Evolutionary conservation across 768 basidiomycete genomes (phyloP), one percentile per base, ranked within the genome.

Genomic region (Boletus subcaerulescens): DNA sequence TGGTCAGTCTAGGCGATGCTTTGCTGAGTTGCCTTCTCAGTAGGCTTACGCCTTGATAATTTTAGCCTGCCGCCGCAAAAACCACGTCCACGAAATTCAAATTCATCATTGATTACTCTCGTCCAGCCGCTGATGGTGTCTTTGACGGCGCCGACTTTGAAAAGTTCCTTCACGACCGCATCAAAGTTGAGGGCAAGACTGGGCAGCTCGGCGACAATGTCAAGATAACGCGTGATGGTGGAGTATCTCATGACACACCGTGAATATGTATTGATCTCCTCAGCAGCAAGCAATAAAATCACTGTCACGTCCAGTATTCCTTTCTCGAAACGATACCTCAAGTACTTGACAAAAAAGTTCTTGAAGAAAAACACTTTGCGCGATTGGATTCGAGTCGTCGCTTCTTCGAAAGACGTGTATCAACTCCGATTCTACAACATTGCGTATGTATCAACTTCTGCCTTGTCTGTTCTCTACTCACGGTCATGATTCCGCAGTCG

Each of bases 341-440:
- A 98, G 77, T 99, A 98, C 77, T 81, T 98, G 57, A 98, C 96
- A 59, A 98, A 98, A 83, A 96, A 96, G 80, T 95, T 93, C 83
- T 82, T 98, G 76, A 98, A 98, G 84, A 97, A 97, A 85, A 94
- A 95, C 78, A 77, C 80, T 43, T 82, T 97, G 65, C 87, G 94
- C 62, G 95, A 98, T 77, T 98, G 93, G 91, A 93, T 98, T 72
- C 94, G 93, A 52, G 96, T 99, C 62, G 93, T 98, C 62, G 93
- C 97, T 40, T 87, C 93, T 31, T 81, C 85, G 50, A 97, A 98
- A 79, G 92, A 97, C 71, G 83, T 81, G 65, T 99, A 98, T 77
- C 86, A 94, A 68, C 86, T 99, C 61, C 84, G 88, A 63, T 96
- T 95, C 89, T 95, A 91, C 80, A 93, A 93, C 72, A 89, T 93